Conservation (phyloP, 371 early-diverging fungal genomes). For the Mucor piriformis region DNA sequence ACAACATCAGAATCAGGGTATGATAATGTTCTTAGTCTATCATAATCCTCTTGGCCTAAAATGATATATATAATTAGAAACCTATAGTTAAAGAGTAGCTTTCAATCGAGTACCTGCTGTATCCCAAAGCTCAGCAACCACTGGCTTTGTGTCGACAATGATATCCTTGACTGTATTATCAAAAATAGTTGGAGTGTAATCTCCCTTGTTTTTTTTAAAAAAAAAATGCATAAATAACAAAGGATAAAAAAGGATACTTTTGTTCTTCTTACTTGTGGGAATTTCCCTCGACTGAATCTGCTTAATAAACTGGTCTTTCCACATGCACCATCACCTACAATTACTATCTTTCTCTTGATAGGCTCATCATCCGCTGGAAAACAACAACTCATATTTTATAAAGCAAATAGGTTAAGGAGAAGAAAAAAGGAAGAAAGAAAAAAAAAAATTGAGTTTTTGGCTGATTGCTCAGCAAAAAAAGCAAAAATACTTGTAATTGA, state of each 20-base stretch:
- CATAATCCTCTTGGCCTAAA: conserved; percentile 62
- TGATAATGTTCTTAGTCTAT: conserved; percentile 47
- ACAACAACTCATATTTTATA: conserved; percentile 24
- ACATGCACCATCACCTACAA: conserved; percentile 75
- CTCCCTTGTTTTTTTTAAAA: conserved; percentile 9
- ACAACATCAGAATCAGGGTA: conserved; percentile 55
- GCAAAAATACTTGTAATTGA: neutral
- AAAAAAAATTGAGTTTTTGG: neutral
- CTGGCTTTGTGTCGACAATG: conserved; percentile 71
- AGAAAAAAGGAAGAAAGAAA: neutral
- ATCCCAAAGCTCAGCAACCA: conserved; percentile 84
- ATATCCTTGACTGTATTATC: conserved; percentile 82
- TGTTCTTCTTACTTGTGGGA: conserved; percentile 50
- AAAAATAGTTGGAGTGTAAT: conserved; percentile 68
- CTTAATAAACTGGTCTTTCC: conserved; percentile 68
- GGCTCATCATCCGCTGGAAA: conserved; percentile 16
- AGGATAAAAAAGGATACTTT: neutral
- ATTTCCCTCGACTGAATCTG: conserved; percentile 58
- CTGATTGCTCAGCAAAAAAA: neutral
- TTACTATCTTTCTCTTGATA: conserved; percentile 63
- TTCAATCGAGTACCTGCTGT: conserved; percentile 67
- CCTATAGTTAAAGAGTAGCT: too few relatives aligned
- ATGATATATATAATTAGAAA: neutral
- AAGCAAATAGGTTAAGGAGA: neutral
- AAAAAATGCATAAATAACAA: neutral